Base-by-base conservation (phyloP, 768 basidiomycete genomes). In the Boletellus ananas region DNA sequence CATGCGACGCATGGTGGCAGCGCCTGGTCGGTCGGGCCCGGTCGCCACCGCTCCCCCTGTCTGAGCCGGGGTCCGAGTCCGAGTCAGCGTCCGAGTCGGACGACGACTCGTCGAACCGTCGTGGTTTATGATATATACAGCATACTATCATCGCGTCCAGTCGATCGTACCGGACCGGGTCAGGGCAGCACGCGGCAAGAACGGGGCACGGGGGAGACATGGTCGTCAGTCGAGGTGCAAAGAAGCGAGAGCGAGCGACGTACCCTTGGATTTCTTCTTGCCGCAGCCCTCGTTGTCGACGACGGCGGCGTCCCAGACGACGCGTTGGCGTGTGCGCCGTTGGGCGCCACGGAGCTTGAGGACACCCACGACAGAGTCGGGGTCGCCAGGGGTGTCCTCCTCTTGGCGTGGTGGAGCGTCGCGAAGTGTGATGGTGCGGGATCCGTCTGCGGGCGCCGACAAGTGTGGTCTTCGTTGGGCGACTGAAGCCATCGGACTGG, bases 181-280 rank as follows among this genome's bases (percentile, higher is more conserved):
- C 23, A 25, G 23, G 23, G 7, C 23, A 25, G 7, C 17, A 17
- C 13, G 17, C n/a, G 23, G 23, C 23, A 23, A 23, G 23, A 23
- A 23, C 27, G n/a, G 14, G 12, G 4, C 4, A 29, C 9, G 9
- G 29, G 9, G 11, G 29, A 11, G 9, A 1, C 8, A 29, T 9
- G 8, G 29, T 29, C 29, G 29, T 29, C 29, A 29, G 29, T 11
- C 1, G 29, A 9, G 1, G 10, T 29, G 29, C 11, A 23, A 23
- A 5, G 23, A 23, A 3, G 23, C 29, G 3, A 29, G 29, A 11
- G 29, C 29, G 29, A 10, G 8, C 3, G 3, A 11, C 87, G 55
- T 57, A 95, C 94, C 93, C 72, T 97, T 97, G 25, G 91, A 92
- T 55, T 87, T 90, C 70, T 96, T 95, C 76, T 79, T 84, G 7